These are phyloP conservation scores for Sporothrix humicola DNA, from an alignment of 2,329 filamentous ascomycete genomes.

Conservation along the genomic window DNA sequence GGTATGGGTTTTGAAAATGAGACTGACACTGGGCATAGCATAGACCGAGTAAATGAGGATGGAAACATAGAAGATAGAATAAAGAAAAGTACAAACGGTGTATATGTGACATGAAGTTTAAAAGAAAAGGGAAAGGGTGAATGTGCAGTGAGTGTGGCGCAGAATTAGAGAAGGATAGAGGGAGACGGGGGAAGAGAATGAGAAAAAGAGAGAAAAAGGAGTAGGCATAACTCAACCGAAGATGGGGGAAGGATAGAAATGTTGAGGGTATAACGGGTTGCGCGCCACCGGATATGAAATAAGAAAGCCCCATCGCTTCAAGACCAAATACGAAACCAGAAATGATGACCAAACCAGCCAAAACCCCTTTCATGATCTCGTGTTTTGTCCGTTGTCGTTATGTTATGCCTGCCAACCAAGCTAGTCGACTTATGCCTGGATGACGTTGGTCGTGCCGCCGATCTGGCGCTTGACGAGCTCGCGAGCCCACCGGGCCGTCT, in stretches of 20 bases:
- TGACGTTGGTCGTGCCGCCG: slow-evolving; percentile 58
- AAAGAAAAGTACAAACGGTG: slow-evolving; percentile 27
- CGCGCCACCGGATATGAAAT: slow-evolving; percentile 2
- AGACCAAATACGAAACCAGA: background rate
- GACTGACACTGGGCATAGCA: background rate
- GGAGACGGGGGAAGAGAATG: background rate
- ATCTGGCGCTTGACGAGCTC: slow-evolving; percentile 96
- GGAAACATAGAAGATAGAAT: slow-evolving; percentile 1
- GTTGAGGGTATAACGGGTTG: slow-evolving; percentile 13
- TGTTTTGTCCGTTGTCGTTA: background rate
- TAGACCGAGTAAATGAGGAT: background rate
- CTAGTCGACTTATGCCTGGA: slow-evolving; percentile 52
- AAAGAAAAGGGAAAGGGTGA: background rate
- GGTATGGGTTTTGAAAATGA: slow-evolving; percentile 23
- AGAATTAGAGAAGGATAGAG: background rate
- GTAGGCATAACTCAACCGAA: slow-evolving; percentile 4
- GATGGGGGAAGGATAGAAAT: background rate
- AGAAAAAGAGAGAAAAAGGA: slow-evolving; percentile 13
- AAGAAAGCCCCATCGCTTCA: background rate
- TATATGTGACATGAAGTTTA: slow-evolving; percentile 34
- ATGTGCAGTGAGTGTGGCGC: slow-evolving; percentile 13
- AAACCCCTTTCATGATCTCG: background rate
- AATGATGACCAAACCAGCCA: slow-evolving; percentile 4
- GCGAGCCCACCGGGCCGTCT: slow-evolving; percentile 95
- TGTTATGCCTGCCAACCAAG: too few relatives aligned